Conservation (phyloP, 169 alveolate species). For the Besnoitia besnoiti region DNA sequence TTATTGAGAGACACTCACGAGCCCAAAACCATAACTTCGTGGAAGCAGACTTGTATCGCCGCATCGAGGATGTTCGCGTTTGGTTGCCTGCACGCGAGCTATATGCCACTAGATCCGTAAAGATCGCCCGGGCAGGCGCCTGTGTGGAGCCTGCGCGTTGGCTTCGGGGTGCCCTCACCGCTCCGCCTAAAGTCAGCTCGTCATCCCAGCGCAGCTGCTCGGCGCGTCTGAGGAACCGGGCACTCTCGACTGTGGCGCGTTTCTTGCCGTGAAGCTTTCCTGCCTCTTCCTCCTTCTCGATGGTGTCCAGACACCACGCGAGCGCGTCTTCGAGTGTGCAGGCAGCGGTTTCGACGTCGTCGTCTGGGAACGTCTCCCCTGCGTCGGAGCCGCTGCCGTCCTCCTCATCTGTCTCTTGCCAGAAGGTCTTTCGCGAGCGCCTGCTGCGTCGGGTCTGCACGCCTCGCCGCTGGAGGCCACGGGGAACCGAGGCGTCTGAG, state of each 20-base stretch:
- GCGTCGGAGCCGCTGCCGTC: not conserved
- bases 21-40: no score
- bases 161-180: not conserved
- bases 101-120: no score
- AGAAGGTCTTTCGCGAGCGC: not conserved
- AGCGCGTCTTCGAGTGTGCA: conserved; percentile 1
- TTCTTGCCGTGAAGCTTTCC: not conserved
- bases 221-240: not conserved
- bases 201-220: conserved; percentile 40
- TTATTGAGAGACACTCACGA: no score
- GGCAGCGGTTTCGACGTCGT: not conserved
- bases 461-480: not conserved
- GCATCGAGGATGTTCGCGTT: no score
- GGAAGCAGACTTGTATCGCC: no score
- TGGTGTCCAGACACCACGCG: conserved; percentile 29
- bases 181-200: conserved; percentile 28
- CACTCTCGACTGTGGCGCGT: not conserved
- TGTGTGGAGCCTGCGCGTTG: no score
- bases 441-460: not conserved
- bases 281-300: not conserved
- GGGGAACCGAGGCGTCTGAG: not conserved
- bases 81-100: no score
- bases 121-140: no score
- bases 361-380: not conserved
- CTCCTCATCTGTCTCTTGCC: not conserved